A percentile compares a stretch with the other conserved stretches of the same genome.
These are phyloP conservation scores for Cladophialophora bantiana DNA, from an alignment of 2,329 filamentous ascomycete species.

Conservation along the genomic window DNA sequence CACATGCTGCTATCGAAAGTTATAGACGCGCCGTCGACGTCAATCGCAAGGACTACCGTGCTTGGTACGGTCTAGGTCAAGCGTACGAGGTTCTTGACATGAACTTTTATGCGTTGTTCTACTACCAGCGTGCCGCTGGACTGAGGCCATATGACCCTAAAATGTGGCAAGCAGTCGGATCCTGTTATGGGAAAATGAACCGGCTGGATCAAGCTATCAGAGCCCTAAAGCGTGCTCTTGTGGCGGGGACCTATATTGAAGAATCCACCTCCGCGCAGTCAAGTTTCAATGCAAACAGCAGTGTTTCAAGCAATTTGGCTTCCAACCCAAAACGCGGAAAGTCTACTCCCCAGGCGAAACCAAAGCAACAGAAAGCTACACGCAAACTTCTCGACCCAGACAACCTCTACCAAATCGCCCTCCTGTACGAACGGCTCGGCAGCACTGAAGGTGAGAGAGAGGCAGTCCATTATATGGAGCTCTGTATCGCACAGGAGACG, in stretches of 20 bases:
- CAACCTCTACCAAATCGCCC: conserved; percentile 85
- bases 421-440: conserved; percentile 81
- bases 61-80: conserved; percentile 96
- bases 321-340: conserved; percentile 10
- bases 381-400: conserved; percentile 81
- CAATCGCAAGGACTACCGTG: conserved; percentile 93
- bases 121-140: conserved; percentile 93
- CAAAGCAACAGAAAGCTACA: conserved; percentile 18
- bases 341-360: conserved; percentile 21
- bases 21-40: conserved; percentile 95
- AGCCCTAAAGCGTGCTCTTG: conserved; percentile 87
- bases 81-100: conserved; percentile 98
- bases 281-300: conserved; percentile 40
- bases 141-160: conserved; percentile 96
- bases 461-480: conserved; percentile 88
- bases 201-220: conserved; percentile 90
- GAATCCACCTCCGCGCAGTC: conserved; percentile 52
- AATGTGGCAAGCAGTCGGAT: conserved; percentile 97
- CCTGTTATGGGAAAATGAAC: conserved; percentile 88
- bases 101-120: conserved; percentile 96
- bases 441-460: conserved; percentile 73
- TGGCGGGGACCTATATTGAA: conserved; percentile 87
- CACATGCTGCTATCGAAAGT: conserved; percentile 94
- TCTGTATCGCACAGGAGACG: conserved; percentile 90
- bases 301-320: conserved; percentile 19